Evolutionary conservation across 495 filamentous ascomycete species (phyloP).

Genomic region (Corynascus novoguineensis): DNA sequence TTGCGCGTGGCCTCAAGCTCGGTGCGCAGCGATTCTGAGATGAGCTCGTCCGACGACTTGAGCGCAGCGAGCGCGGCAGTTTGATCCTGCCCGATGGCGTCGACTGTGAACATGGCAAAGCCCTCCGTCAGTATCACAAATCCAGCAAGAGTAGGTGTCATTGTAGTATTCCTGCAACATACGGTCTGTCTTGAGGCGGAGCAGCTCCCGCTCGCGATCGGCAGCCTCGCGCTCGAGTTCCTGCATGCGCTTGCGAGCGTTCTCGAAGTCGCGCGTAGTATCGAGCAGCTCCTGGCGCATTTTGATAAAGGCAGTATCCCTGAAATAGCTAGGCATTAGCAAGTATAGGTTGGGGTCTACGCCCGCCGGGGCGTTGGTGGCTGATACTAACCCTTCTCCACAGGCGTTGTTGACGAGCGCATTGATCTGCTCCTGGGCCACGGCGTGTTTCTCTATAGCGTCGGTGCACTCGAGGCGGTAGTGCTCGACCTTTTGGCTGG

Average conservation of each 20-base stretch:
- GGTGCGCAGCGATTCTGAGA: slow-evolving; percentile 45
- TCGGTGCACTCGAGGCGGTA: slow-evolving; percentile 44
- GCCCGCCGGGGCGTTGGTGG: slow-evolving; percentile 18
- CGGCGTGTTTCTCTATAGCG: slow-evolving; percentile 45
- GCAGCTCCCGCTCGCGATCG: slow-evolving; percentile 43
- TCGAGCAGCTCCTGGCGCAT: slow-evolving; percentile 35
- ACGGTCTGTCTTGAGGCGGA: slow-evolving; percentile 36
- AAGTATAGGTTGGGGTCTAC: slow-evolving; percentile 25
- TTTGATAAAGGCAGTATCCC: slow-evolving; percentile 33
- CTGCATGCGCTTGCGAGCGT: slow-evolving; percentile 36
- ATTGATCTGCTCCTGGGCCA: slow-evolving; percentile 47
- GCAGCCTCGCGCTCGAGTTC: slow-evolving; percentile 41
- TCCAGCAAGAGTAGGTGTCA: background rate
- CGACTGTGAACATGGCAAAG: slow-evolving; percentile 30
- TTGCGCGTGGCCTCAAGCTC: slow-evolving; percentile 46
- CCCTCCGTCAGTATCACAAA: too few species aligned
- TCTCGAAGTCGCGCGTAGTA: slow-evolving; percentile 28
- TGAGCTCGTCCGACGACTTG: slow-evolving; percentile 48
- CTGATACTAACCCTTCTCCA: slow-evolving; percentile 45
- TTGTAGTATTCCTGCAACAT: slow-evolving; percentile 15
- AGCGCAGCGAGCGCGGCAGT: slow-evolving; percentile 44
- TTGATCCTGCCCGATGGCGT: slow-evolving; percentile 44
- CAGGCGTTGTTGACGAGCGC: slow-evolving; percentile 42
- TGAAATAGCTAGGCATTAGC: slow-evolving; percentile 38
- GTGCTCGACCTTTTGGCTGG: slow-evolving; percentile 32